Percentiles rank a stretch among this genome's conserved stretches.
These are phyloP conservation scores for Aureobasidium sp. DNA, from an alignment of 2,329 filamentous ascomycete genomes.

Conservation along the genomic window DNA sequence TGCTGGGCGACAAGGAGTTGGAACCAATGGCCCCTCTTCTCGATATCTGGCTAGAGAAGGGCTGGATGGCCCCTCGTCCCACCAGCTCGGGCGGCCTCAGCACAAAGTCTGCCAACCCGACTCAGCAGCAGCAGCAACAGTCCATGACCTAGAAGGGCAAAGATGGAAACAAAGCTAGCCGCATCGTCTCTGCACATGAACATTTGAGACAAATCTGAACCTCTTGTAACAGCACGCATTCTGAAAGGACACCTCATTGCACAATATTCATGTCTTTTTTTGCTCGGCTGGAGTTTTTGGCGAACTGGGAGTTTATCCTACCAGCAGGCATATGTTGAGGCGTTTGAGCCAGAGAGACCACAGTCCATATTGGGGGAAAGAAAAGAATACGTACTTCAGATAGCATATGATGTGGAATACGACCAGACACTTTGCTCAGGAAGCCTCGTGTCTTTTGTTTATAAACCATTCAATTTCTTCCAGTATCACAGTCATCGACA, in stretches of 20 bases:
- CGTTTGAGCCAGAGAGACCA: not conserved
- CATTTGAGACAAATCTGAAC: not conserved
- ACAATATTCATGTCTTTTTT: not conserved
- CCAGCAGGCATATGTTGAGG: not conserved
- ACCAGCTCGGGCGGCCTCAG: conserved; percentile 9
- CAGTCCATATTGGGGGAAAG: not conserved
- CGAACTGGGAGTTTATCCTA: not conserved
- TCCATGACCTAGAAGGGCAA: not conserved
- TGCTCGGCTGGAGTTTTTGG: not conserved
- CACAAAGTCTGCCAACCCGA: conserved; percentile 3
- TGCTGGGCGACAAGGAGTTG: conserved; percentile 81
- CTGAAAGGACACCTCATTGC: not conserved
- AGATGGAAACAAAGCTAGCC: not conserved
- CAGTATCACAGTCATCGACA: not conserved
- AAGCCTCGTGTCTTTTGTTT: not conserved
- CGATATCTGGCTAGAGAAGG: conserved; percentile 83
- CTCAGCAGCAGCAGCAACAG: conserved; percentile 3
- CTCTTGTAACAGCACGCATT: not conserved
- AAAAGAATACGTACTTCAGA: not conserved
- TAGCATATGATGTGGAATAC: not conserved
- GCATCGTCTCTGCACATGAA: not conserved
- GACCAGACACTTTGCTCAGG: not conserved
- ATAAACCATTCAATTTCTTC: not conserved
- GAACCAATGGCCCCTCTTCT: conserved; percentile 95
- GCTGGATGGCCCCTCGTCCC: conserved; percentile 57